A percentile compares a stretch with the other conserved stretches of the same genome.
Conservation (phyloP, 768 basidiomycete genomes). For the Pleurotus cornucopiae region DNA sequence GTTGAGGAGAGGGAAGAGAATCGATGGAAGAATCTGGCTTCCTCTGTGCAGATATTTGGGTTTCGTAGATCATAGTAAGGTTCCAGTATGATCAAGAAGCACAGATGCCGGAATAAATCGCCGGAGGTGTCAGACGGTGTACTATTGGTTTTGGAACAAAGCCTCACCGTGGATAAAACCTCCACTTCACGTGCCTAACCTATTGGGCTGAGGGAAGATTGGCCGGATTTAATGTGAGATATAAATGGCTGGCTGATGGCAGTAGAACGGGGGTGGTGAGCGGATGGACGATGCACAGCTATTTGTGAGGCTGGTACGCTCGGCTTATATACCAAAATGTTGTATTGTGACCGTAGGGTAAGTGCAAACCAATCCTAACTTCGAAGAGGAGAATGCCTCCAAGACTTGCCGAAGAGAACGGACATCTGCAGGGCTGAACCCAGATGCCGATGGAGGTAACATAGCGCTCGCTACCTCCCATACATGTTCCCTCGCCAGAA, state of each 20-base stretch:
- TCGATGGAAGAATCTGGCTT: background rate
- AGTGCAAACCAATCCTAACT: background rate
- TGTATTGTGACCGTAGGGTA: background rate
- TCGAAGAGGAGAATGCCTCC: background rate
- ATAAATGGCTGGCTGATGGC: background rate
- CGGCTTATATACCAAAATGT: background rate
- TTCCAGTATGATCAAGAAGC: slow-evolving; percentile 7
- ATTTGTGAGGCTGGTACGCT: background rate
- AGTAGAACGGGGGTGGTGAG: background rate
- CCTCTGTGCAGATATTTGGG: background rate
- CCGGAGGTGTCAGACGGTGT: slow-evolving; percentile 1
- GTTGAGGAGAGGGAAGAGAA: slow-evolving; percentile 1
- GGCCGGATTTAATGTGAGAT: background rate
- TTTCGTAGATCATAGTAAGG: slow-evolving; percentile 4
- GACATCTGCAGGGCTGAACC: background rate
- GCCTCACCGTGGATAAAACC: background rate
- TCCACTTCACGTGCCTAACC: slow-evolving; percentile 4
- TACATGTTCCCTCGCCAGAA: too few species aligned
- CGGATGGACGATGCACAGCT: background rate
- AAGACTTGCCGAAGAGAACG: slow-evolving; percentile 1
- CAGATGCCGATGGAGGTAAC: slow-evolving; percentile 1
- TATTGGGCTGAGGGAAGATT: background rate
- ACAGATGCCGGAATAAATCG: slow-evolving; percentile 5
- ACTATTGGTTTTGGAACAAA: background rate
- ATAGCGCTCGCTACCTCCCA: background rate